Conservation (phyloP, 176 grass and related monocot genomes). For the Eragrostis nindensis region DNA sequence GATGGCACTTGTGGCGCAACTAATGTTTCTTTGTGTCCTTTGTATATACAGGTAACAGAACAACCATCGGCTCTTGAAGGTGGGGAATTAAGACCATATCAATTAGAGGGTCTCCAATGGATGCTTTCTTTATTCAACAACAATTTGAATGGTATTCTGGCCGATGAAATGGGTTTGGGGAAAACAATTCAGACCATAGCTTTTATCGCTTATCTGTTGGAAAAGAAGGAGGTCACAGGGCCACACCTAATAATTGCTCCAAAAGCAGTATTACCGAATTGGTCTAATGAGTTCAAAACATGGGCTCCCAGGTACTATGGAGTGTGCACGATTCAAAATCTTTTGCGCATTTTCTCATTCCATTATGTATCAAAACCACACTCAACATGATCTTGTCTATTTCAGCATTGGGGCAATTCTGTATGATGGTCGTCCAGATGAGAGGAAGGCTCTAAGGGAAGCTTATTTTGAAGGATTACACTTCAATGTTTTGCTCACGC, state of each 20-base stretch:
- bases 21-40: conserved; percentile 43
- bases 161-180: conserved; percentile 99
- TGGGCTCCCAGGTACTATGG: conserved; percentile 87
- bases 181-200: conserved; percentile 99
- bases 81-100: conserved; percentile 86
- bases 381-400: conserved; percentile 42
- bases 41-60: conserved; percentile 80
- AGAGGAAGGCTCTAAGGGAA: conserved; percentile 91
- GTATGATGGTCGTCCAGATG: conserved; percentile 97
- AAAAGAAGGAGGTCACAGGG: conserved; percentile 90
- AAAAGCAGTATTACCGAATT: conserved; percentile 98
- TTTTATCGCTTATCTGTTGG: conserved; percentile 88
- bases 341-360: conserved; percentile 43
- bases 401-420: conserved; percentile 82
- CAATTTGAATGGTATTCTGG: conserved; percentile 98
- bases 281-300: conserved; percentile 90
- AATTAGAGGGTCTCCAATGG: conserved; percentile 98
- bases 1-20: conserved; percentile 1
- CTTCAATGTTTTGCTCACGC: conserved; percentile 94
- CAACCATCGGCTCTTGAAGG: conserved; percentile 89
- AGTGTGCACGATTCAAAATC: no score
- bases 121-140: conserved; percentile 99
- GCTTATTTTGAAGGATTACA: conserved; percentile 69
- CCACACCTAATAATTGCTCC: conserved; percentile 97
- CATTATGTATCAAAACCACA: conserved; percentile 29